Conservation (phyloP, 495 filamentous ascomycete genomes). For the Letharia columbiana region DNA sequence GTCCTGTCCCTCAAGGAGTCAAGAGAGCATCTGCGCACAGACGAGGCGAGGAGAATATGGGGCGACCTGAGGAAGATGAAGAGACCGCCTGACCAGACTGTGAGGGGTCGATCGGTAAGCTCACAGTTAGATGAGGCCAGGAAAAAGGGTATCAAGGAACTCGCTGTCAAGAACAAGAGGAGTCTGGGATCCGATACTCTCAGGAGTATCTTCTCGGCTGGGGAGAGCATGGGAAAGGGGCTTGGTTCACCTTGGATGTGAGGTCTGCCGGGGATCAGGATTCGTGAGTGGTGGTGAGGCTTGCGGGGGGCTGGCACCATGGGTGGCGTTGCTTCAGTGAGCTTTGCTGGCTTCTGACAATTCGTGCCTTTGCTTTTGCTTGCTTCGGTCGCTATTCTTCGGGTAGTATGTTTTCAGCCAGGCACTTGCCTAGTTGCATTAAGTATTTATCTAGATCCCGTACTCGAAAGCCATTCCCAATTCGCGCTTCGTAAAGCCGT, state of each 20-base stretch:
- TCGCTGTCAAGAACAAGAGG: slow-evolving; percentile 19
- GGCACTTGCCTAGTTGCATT: background rate
- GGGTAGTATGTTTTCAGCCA: background rate
- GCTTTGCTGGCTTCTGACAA: background rate
- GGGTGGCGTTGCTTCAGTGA: background rate
- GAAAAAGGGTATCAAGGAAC: slow-evolving; percentile 8
- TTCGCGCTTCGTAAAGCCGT: background rate
- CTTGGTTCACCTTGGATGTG: background rate
- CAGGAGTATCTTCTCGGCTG: slow-evolving; percentile 8
- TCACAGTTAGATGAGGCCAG: background rate
- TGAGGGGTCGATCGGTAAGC: background rate
- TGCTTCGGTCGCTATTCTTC: background rate
- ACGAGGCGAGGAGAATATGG: slow-evolving; percentile 12
- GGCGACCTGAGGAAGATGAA: slow-evolving; percentile 7
- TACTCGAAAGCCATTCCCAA: background rate
- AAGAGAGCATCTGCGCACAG: background rate
- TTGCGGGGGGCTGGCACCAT: background rate
- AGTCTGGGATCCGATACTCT: slow-evolving; percentile 17
- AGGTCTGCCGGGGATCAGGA: background rate
- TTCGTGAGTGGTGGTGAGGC: background rate
- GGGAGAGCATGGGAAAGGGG: background rate
- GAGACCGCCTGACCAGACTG: too few relatives aligned
- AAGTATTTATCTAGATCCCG: background rate
- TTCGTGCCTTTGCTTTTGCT: background rate
- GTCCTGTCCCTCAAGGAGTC: background rate